Conservation (phyloP, 2,329 filamentous ascomycete species). For the Diplodia mutila region DNA sequence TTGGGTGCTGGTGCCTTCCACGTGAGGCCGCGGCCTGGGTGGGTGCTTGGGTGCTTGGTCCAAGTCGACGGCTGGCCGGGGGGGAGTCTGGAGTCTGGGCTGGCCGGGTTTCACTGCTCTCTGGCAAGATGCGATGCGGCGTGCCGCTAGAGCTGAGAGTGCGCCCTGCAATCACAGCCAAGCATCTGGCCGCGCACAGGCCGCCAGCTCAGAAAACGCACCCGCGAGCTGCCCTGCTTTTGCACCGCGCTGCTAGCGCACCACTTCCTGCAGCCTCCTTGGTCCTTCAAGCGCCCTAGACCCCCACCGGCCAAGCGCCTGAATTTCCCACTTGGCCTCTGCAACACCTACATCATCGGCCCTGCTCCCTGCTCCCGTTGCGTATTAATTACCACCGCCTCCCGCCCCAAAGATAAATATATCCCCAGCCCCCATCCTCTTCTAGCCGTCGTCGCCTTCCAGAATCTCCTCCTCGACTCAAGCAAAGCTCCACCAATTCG, state of each 20-base stretch:
- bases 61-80: neutral
- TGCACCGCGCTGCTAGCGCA: conserved; percentile 14
- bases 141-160: conserved; percentile 13
- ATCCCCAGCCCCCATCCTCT: conserved; percentile 3
- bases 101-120: conserved; percentile 9
- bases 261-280: conserved; percentile 10
- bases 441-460: conserved; percentile 10
- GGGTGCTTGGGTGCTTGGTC: neutral
- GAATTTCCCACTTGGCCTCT: conserved; percentile 20
- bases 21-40: conserved; percentile 2
- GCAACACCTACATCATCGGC: conserved; percentile 22
- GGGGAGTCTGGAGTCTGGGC: conserved; percentile 4
- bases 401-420: conserved; percentile 18
- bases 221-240: conserved; percentile 17
- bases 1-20: neutral
- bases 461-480: conserved; percentile 12
- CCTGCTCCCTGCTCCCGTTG: conserved; percentile 21
- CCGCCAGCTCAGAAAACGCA: neutral
- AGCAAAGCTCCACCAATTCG: conserved; percentile 2
- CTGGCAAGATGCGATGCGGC: conserved; percentile 11
- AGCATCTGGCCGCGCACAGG: conserved; percentile 10
- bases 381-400: conserved; percentile 19
- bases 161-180: conserved; percentile 19
- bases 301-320: conserved; percentile 20
- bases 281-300: conserved; percentile 14